Evolutionary conservation across 805 yeast species (phyloP), one percentile per base, ranked within the genome.

Genomic region (Suhomyces xylopsoci): DNA sequence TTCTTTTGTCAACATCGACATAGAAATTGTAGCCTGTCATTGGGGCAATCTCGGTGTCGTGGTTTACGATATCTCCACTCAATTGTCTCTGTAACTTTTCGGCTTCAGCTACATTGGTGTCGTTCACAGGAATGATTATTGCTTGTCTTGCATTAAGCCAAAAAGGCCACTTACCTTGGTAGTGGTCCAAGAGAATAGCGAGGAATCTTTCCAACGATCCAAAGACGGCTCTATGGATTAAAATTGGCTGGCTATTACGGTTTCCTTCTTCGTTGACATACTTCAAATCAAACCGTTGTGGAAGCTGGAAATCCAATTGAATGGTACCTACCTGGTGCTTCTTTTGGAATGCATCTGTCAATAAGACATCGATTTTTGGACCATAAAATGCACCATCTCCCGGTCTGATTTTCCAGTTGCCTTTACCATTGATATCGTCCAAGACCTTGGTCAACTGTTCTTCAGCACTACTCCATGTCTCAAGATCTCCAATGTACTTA

Each of bases 321-420:
- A 94, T 83, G 0, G 99, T 94, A 2, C 97, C 99, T 1, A 94
- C 89, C 71, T 94, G 99, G 68, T 91, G 97, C 55, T 82, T 80
- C 60, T 90, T 91, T 1, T 85, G 87, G 48, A 80, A 82, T 30
- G 87, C 85, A 70, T 94, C 99, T 7, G 82, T 82, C 49, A 94
- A 81, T 50, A 89, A 74, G 44, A 94, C 80, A 68, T 94, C 99
- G 55, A 94, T 90, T 65, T 93, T 93, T 26, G 99, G 99, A 0
- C 99, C 99, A 71, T 94, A 94, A 63, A 87, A 87, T 1, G 94
- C 99, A 32, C 99, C 99, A 68, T 94, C 99, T n/a, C 96, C 97
- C 56, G 84, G 89, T 58, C 91, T 84, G 7, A 89, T 60, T 15
- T 78, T 65, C 96, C 97, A 92, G 42, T 76, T 71, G 1, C 84